Evolutionary conservation across 306 rosid species (phyloP), one percentile per base, ranked within the genome.

Genomic region (Fagus sylvatica): DNA sequence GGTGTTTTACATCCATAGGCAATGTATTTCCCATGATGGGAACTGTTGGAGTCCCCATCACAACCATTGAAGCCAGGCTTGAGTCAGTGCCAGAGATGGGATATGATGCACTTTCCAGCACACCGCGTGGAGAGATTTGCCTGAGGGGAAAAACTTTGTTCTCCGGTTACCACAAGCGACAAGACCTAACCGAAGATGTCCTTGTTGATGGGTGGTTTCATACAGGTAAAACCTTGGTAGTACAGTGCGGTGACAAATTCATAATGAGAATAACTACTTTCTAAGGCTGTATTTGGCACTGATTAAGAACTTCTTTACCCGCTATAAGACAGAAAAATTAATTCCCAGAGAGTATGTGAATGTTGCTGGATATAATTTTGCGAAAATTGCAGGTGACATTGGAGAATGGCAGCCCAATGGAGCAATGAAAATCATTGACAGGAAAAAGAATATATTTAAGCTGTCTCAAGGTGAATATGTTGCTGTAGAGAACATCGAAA

Each of bases 401-500:
- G 98, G 98, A 80, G 98, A 95, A 83, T 91, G 93, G 97, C 97
- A 90, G 81, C 86, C 91, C 9, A 72, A 86, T 81, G 98, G 98
- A 83, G 81, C 97, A 64, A 88, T 95, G 98, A 92, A 88, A 87
- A 86, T 95, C 48, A 92, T 95, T 56, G 98, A 95, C 77, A 83
- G 98, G 71, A 95, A 91, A 74, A 95, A 92, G 88, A 91, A 92
- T 34, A 91, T 95, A 75, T 95, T 92, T 62, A 95, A 95, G 89
- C 86, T 95, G 78, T 92, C 97, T 53, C 98, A 95, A 83, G 98
- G 98, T 64, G 98, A 94, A 85, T 94, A 94, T 70, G 88, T 94
- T 51, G 93, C 97, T 7, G 97, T 94, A 51, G 97, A 94, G 87
- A 92, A 84, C 79, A 88, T 94, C 6, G 98, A 94, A 79, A 85